These are phyloP conservation scores for Sarocladium brachiariae DNA, from an alignment of 2,329 filamentous ascomycete genomes.

Conservation along the genomic window DNA sequence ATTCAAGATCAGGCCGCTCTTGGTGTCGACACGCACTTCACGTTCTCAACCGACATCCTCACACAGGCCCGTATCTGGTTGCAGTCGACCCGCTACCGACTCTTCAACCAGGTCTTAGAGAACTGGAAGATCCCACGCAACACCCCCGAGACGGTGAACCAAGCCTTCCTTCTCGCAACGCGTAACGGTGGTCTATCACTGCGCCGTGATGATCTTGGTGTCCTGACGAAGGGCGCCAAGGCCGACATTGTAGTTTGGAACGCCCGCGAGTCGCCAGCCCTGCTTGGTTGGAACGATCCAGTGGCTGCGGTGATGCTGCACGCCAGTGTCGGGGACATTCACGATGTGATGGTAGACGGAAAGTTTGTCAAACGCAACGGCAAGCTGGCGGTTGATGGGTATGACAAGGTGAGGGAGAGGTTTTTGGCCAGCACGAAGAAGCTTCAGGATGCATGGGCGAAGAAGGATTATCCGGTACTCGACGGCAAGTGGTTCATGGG, in stretches of 20 bases:
- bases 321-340: slow-evolving; percentile 43
- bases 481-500: slow-evolving; percentile 4
- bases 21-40: slow-evolving; percentile 48
- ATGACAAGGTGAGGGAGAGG: slow-evolving; percentile 10
- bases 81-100: slow-evolving; percentile 33
- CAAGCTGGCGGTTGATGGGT: slow-evolving; percentile 23
- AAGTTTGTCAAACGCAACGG: slow-evolving; percentile 39
- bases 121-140: slow-evolving; percentile 35
- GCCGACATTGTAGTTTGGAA: slow-evolving; percentile 49
- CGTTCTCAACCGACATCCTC: slow-evolving; percentile 42
- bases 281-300: slow-evolving; percentile 49
- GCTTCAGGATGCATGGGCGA: slow-evolving; percentile 7
- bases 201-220: slow-evolving; percentile 42
- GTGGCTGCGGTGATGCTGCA: slow-evolving; percentile 51
- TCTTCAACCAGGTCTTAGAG: slow-evolving; percentile 31
- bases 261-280: slow-evolving; percentile 34
- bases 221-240: slow-evolving; percentile 41
- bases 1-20: slow-evolving; percentile 45
- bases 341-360: slow-evolving; percentile 43
- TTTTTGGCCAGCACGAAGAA: slow-evolving; percentile 11
- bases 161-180: slow-evolving; percentile 50
- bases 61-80: slow-evolving; percentile 46
- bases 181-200: slow-evolving; percentile 45
- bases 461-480: slow-evolving; percentile 2
- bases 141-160: slow-evolving; percentile 45